Base-by-base conservation (phyloP, 805 yeast genomes). In the Teunomyces panamensis region DNA sequence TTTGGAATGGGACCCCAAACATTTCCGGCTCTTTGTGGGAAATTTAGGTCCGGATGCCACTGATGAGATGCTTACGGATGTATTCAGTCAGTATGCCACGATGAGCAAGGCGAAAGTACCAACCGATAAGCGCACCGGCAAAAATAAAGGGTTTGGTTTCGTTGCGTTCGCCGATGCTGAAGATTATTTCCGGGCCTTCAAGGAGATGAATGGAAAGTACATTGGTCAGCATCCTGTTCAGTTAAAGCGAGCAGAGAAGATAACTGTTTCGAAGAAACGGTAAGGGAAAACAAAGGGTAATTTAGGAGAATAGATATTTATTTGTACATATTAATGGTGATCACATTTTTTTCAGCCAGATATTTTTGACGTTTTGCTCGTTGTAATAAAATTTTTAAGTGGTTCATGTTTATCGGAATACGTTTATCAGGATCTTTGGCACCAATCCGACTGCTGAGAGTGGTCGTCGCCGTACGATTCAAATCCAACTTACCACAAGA, bases 141-240 rank as follows among this genome's bases (percentile, higher is more conserved):
- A 73, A 51, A 74, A 75, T 49, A 83, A 79, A 58, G 94, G 95
- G 3, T 87, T 69, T 60, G 95, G 90, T 6, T 87, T 87, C 62
- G 85, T 87, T 10, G 81, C 88, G 5, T 87, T 87, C 61, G 69
- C 67, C 2, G 76, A 75, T 50, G 65, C 91, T 0, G 80, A 81
- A 16, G 92, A 87, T 58, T 87, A 84, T 56, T 69, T 87, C 46
- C 66, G 70, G 44, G 89, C 91, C 2, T 87, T 84, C 64, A 83
- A 81, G 59, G 88, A 84, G 56, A 78, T 85, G 83, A 84, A 87
- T 59, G 88, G 89, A 24, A 84, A 85, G 58, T 85, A 84, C 55
- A 75, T 87, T 42, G 95, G 94, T 1, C 79, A 74, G 55, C 84
- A 84, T 56, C 94, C 94, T 0, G 81, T 87, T 26, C 83, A 78